Percentiles rank a stretch among this genome's conserved stretches.
phyloP scores from a whole-genome alignment of 169 alveolate species.

The Toxoplasma gondii region DNA sequence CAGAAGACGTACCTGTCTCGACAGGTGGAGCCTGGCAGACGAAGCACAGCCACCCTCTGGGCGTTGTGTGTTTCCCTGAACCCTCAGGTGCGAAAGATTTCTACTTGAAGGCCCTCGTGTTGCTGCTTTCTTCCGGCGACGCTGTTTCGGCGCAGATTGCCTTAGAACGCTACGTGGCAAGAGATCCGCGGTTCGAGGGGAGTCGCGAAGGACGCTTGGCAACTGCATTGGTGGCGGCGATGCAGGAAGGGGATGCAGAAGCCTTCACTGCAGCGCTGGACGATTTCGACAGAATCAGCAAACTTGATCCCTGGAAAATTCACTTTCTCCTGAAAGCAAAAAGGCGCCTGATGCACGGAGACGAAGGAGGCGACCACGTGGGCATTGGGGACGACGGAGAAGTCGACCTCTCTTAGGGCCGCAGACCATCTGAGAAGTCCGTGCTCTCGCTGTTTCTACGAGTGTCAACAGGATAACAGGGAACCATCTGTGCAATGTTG shows the following conservation, averaged over 20 bases:
- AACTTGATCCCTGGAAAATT: conserved; percentile 41
- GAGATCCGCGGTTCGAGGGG: conserved; percentile 43
- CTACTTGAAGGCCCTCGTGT: conserved; percentile 16
- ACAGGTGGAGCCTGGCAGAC: no score
- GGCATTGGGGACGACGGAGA: conserved; percentile 36
- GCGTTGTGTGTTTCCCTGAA: no score
- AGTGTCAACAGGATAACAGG: no score
- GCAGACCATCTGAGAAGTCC: no score
- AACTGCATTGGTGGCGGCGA: conserved; percentile 19
- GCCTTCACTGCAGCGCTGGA: conserved; percentile 48
- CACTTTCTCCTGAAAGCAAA: conserved; percentile 50
- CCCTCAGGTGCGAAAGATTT: conserved; percentile 46
- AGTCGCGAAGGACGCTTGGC: conserved; percentile 49
- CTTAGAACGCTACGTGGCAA: background rate
- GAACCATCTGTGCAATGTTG: no score
- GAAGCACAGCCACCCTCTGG: no score
- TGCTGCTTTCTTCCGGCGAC: conserved; percentile 43
- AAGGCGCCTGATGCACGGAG: conserved; percentile 1
- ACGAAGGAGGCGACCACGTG: background rate
- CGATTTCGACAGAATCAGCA: conserved; percentile 31
- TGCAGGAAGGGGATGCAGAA: conserved; percentile 43
- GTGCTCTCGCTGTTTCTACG: no score
- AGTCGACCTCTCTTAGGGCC: conserved; percentile 25
- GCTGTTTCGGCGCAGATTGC: conserved; percentile 36
- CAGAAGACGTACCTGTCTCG: no score